Evolutionary conservation across 805 yeast species (phyloP).

Genomic region (Sugiyamaella smithiae): DNA sequence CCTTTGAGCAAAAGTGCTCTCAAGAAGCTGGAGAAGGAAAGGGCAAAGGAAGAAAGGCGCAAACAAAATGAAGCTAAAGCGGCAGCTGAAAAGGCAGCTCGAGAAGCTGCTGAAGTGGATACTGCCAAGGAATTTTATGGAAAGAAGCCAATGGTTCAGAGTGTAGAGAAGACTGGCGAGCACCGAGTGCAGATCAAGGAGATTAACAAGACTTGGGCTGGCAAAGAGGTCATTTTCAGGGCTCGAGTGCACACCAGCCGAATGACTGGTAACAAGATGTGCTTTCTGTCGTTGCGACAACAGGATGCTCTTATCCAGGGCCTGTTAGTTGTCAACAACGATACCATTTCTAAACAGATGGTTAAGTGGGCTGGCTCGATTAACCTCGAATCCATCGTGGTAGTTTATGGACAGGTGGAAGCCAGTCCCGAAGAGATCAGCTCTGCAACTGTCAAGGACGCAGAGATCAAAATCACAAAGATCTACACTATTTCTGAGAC

Average conservation of each 20-base stretch:
- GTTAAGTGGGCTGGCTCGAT: constrained; percentile 91
- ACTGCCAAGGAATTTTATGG: constrained; percentile 89
- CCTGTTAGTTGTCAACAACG: constrained; percentile 67
- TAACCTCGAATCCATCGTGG: constrained; percentile 84
- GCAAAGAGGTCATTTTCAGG: constrained; percentile 77
- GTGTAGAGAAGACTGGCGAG: constrained; percentile 63
- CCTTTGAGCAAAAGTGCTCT: constrained; percentile 92
- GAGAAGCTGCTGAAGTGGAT: constrained; percentile 73
- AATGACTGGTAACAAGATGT: constrained; percentile 94
- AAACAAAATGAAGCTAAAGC: constrained; percentile 87
- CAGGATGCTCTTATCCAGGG: constrained; percentile 81
- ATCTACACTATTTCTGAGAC: constrained; percentile 79
- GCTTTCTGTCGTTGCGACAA: constrained; percentile 89
- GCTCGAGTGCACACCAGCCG: constrained; percentile 93
- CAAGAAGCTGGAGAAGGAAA: constrained; percentile 69
- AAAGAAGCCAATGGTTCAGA: constrained; percentile 80
- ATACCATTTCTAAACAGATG: constrained; percentile 83
- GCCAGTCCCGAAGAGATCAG: constrained; percentile 85
- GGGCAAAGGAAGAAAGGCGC: constrained; percentile 53
- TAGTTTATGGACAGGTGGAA: constrained; percentile 79
- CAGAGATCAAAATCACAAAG: constrained; percentile 75
- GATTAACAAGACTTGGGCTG: constrained; percentile 57
- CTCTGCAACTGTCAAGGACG: constrained; percentile 87
- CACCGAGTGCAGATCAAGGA: constrained; percentile 57
- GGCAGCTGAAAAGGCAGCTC: constrained; percentile 82